Evolutionary conservation across 768 basidiomycete species (phyloP).

Genomic region (Rhodotorula graminis): DNA sequence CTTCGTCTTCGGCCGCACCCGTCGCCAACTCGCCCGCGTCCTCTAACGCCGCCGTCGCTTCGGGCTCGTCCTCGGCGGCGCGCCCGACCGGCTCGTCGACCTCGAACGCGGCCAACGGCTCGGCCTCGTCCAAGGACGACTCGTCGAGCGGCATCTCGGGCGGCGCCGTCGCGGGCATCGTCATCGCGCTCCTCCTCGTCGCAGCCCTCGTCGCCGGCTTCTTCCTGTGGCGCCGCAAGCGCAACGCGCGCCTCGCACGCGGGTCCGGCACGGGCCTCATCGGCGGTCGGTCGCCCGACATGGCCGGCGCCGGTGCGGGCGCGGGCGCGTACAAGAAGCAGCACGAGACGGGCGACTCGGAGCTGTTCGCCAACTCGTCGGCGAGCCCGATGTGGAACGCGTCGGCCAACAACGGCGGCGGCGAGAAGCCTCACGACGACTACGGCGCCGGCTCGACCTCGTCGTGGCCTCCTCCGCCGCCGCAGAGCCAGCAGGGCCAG

Average conservation of each 20-base stretch:
- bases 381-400: slow-evolving; percentile 16
- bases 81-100: background rate
- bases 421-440: background rate
- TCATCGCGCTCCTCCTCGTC: slow-evolving; percentile 31
- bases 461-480: background rate
- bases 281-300: background rate
- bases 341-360: slow-evolving; percentile 23
- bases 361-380: slow-evolving; percentile 1
- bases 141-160: slow-evolving; percentile 5
- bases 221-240: slow-evolving; percentile 18
- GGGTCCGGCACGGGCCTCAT: background rate
- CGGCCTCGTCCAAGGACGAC: background rate
- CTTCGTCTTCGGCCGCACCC: too few relatives aligned
- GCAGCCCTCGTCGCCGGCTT: slow-evolving; percentile 7
- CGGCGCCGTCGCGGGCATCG: slow-evolving; percentile 28
- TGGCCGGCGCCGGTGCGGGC: background rate
- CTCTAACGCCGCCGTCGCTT: slow-evolving; percentile 1
- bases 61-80: slow-evolving; percentile 1
- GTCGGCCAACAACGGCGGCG: slow-evolving; percentile 1
- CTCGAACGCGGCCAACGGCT: background rate
- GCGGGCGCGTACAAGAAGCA: slow-evolving; percentile 18
- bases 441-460: too few relatives aligned
- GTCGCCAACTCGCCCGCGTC: background rate
- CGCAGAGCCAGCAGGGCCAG: background rate
- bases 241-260: background rate